Base-by-base conservation (phyloP, 352 stramenopile species). In the Thalassiosira hispida region DNA sequence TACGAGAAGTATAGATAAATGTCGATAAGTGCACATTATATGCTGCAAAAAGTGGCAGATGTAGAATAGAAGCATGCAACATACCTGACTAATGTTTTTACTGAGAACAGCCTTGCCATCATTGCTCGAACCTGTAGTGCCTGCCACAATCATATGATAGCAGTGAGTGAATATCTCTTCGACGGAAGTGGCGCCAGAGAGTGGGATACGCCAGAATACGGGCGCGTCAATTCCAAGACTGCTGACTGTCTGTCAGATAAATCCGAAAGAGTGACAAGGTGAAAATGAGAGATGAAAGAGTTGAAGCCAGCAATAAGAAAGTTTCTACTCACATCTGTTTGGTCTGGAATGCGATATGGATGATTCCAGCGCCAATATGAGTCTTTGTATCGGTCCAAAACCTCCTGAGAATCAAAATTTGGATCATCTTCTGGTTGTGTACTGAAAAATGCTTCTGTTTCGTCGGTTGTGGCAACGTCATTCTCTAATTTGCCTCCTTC, bases 141-240 rank as follows among this genome's bases (percentile, higher is more conserved):
- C 68, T 9, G 71, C 71, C n/a, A 79, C 42, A 14, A 74, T 59
- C 62, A 79, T 61, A 25, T 79, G 27, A 42, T 68, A 79, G 62
- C 71, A 79, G 33, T 74, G 71, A 14, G 52, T 73, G 22, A 79
- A 68, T 49, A 79, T 74, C 27, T 79, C 71, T 56, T 74, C 64
- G n/a, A 73, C 55, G 12, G 71, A 74, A 38, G 71, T 79, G 14
- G 52, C 49, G 3, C 44, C 60, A 42, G 31, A 60, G 23, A 60
- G 23, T 11, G 71, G 71, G 8, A 79, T 52, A 3, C 56, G 46
- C 71, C 71, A 79, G 14, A 79, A 79, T 0, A 79, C 61, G 25
- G 71, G 71, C 8, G 38, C 44, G 29, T 79, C 71, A 12, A 70
- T 52, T 27, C 53, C 40, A 77, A 31, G 31, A 14, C 64, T 73